These are phyloP conservation scores for Citrus sp. DNA, from an alignment of 345 rosid species.

Conservation along the genomic window DNA sequence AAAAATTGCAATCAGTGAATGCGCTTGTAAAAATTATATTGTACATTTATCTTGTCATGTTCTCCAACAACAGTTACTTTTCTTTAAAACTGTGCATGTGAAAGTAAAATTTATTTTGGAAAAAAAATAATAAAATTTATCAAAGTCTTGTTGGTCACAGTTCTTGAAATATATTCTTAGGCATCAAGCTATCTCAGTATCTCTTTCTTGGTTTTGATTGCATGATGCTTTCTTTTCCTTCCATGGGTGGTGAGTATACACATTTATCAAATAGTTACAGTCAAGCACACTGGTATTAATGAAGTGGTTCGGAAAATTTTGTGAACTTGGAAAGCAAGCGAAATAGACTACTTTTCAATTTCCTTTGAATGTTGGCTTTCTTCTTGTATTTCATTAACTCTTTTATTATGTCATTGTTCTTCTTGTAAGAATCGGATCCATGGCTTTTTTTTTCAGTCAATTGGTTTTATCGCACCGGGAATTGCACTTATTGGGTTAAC, in stretches of 20 bases:
- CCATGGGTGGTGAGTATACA: background rate
- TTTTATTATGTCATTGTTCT: background rate
- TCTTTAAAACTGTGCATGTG: background rate
- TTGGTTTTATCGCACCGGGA: constrained; percentile 85
- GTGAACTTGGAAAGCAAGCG: background rate
- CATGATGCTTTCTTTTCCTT: background rate
- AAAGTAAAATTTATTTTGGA: background rate
- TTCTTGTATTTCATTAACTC: background rate
- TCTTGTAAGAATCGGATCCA: constrained; percentile 5
- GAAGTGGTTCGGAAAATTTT: background rate
- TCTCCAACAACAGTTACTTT: background rate
- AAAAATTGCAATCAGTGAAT: background rate
- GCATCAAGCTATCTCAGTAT: background rate
- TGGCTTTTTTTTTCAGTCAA: constrained; percentile 57
- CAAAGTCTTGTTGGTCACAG: background rate
- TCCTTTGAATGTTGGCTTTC: background rate
- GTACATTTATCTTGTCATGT: background rate
- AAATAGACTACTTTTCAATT: background rate
- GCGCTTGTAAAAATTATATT: background rate
- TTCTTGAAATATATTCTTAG: background rate
- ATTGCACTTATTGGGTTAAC: constrained; percentile 78
- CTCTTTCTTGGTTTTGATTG: background rate
- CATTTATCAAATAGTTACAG: background rate
- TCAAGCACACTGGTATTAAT: background rate
- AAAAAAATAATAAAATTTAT: background rate